Conservation (phyloP, 2,329 filamentous ascomycete species). For the Aphanoascus verrucosus region DNA sequence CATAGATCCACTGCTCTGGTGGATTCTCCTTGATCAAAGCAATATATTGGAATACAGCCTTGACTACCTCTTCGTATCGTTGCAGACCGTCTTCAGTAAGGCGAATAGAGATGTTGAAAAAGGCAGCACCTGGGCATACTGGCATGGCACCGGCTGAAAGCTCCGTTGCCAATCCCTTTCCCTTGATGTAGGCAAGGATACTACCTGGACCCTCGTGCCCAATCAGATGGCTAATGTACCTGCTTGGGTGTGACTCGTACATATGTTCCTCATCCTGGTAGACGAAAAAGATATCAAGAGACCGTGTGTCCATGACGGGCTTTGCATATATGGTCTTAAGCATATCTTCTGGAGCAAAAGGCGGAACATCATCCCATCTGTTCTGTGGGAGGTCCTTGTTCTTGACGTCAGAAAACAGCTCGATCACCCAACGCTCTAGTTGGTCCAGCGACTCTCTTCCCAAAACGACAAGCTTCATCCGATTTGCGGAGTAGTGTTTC, state of each 20-base stretch:
- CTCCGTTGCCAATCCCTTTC: slow-evolving; percentile 78
- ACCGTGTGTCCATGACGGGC: slow-evolving; percentile 78
- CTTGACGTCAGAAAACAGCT: slow-evolving; percentile 68
- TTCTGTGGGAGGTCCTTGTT: slow-evolving; percentile 68
- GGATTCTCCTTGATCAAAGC: slow-evolving; percentile 68
- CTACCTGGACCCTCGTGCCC: slow-evolving; percentile 90
- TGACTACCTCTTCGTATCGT: slow-evolving; percentile 70
- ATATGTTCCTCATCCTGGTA: slow-evolving; percentile 74
- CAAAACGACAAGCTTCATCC: slow-evolving; percentile 82
- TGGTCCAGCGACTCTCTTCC: slow-evolving; percentile 73
- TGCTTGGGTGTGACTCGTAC: slow-evolving; percentile 69
- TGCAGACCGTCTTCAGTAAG: slow-evolving; percentile 76
- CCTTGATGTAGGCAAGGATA: slow-evolving; percentile 80
- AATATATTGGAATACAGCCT: slow-evolving; percentile 83
- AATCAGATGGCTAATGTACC: slow-evolving; percentile 79
- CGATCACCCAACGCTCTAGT: slow-evolving; percentile 70
- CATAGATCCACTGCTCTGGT: slow-evolving; percentile 88
- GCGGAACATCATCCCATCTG: slow-evolving; percentile 54
- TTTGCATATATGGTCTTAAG: slow-evolving; percentile 71
- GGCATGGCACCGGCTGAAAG: slow-evolving; percentile 66
- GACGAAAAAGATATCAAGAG: slow-evolving; percentile 69
- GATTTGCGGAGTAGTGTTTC: slow-evolving; percentile 82
- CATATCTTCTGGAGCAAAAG: slow-evolving; percentile 51
- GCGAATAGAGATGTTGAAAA: slow-evolving; percentile 69
- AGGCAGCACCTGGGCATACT: slow-evolving; percentile 67